Evolutionary conservation across 2,329 filamentous ascomycete genomes (phyloP).

Genomic region (Calonectria hongkongensis): DNA sequence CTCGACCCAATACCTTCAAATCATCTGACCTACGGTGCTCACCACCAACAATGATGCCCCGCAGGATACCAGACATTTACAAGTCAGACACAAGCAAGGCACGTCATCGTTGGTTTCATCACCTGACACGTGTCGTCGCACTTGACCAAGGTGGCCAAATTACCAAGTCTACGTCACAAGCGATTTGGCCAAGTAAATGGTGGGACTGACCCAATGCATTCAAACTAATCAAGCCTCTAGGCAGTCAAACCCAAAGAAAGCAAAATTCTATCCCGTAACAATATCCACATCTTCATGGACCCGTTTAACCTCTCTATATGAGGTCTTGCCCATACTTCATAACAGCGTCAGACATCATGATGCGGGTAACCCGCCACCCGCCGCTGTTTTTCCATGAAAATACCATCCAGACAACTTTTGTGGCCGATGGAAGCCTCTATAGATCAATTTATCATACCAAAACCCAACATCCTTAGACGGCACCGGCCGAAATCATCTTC

Average conservation of each 20-base stretch:
- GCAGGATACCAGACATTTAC: background rate
- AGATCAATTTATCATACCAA: conserved; percentile 53
- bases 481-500: conserved; percentile 95
- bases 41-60: background rate
- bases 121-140: background rate
- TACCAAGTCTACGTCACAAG: background rate
- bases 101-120: background rate
- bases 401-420: conserved; percentile 56
- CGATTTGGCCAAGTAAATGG: conserved; percentile 13
- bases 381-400: conserved; percentile 56
- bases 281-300: conserved; percentile 56
- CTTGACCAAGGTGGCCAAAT: background rate
- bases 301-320: conserved; percentile 55
- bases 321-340: conserved; percentile 56
- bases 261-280: conserved; percentile 60
- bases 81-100: background rate
- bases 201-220: conserved; percentile 47
- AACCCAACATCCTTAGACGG: conserved; percentile 77
- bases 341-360: conserved; percentile 56
- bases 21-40: background rate
- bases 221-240: conserved; percentile 53
- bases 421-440: conserved; percentile 55
- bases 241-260: conserved; percentile 51
- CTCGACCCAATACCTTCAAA: background rate
- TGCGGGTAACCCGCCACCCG: conserved; percentile 54